phyloP scores from a whole-genome alignment of 805 yeast genomes.

The Hanseniaspora mollemarum region DNA sequence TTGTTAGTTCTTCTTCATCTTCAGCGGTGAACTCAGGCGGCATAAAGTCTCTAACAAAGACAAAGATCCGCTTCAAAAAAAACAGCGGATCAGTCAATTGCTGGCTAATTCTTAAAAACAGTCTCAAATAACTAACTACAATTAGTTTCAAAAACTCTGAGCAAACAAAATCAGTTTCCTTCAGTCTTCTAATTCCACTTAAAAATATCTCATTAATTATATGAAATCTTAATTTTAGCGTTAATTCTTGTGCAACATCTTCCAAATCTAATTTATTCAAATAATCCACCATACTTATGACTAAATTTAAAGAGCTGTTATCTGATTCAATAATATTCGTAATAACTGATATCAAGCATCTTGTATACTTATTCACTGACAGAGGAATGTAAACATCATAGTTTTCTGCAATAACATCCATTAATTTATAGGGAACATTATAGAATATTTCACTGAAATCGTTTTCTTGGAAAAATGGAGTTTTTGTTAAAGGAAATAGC shows the following conservation, averaged over 20 bases:
- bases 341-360: not conserved
- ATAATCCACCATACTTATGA: constrained; percentile 12
- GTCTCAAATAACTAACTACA: constrained; percentile 4
- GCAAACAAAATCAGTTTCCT: constrained; percentile 1
- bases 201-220: constrained; percentile 1
- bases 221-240: constrained; percentile 5
- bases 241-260: not conserved
- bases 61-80: constrained; percentile 51
- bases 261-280: not conserved
- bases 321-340: constrained; percentile 5
- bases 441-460: not conserved
- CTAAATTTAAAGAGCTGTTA: constrained; percentile 1
- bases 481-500: not conserved
- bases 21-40: constrained; percentile 30
- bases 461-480: not conserved
- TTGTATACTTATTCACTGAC: not conserved
- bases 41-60: constrained; percentile 49
- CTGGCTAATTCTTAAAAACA: constrained; percentile 12
- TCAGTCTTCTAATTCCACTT: not conserved
- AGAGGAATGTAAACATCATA: not conserved
- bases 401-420: not conserved
- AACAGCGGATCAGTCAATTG: constrained; percentile 29
- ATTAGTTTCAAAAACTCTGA: constrained; percentile 1
- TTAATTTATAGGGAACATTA: constrained; percentile 2
- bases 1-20: constrained; percentile 47